Conservation (phyloP, 1,284 basidiomycete species). For the Puccinia hordei region DNA sequence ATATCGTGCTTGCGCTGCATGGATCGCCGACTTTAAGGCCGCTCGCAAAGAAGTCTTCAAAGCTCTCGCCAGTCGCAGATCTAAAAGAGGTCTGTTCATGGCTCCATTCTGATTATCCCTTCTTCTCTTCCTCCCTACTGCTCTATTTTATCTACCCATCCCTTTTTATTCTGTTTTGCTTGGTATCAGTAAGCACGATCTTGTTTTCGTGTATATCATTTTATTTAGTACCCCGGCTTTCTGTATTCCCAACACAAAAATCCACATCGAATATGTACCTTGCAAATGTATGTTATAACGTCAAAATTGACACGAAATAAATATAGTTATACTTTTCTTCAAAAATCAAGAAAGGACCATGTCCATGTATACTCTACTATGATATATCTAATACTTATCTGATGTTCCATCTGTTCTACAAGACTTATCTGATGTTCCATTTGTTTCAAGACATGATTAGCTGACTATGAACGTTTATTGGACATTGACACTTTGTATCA, state of each 20-base stretch:
- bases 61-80: conserved; percentile 14
- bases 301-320: no score
- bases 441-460: not conserved
- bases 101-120: conserved; percentile 17
- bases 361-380: no score
- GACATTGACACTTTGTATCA: not conserved
- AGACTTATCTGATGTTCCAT: not conserved
- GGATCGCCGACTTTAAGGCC: conserved; percentile 27
- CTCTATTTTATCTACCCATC: not conserved
- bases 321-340: no score
- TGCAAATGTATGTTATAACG: no score
- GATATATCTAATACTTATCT: not conserved
- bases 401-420: not conserved
- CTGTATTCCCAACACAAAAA: no score
- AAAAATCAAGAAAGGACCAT: no score
- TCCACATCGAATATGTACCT: no score
- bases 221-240: not conserved
- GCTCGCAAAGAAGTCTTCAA: conserved; percentile 34
- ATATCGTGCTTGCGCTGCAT: not conserved
- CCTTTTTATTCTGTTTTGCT: not conserved
- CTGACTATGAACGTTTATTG: not conserved
- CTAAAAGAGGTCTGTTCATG: conserved; percentile 37
- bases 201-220: not conserved
- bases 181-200: not conserved
- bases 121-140: not conserved